Evolutionary conservation across 805 yeast species (phyloP), one percentile per base, ranked within the genome.

Genomic region (Hanseniaspora clermontiae): DNA sequence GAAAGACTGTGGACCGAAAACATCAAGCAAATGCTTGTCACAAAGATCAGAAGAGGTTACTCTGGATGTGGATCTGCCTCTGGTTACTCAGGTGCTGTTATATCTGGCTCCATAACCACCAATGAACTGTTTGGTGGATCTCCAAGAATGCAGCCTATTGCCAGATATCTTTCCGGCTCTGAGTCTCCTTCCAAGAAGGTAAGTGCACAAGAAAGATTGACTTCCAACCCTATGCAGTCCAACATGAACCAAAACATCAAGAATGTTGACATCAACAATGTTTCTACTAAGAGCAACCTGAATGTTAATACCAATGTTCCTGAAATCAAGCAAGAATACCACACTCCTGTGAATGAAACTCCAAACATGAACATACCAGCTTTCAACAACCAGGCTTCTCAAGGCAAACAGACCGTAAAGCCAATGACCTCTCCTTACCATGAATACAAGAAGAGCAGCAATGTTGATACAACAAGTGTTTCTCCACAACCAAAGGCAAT

Each of bases 51-150:
- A 9, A 65, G 73, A n/a, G 83, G 91, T 8, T 85, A 84, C 65
- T 78, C 78, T 24, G 93, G 95, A 6, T 83, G 88, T 68, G 91
- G 91, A n/a, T 79, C 84, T 34, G 66, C 75, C 15, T 75, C 82
- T 55, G 87, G 87, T 14, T 64, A 81, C 20, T 73, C 73, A 3
- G 85, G 85, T 37, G 85, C 86, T 0, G 64, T 81, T 2, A 72
- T 67, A 49, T 76, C 83, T 1, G 78, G 82, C 46, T 76, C 72
- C 0, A 61, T 74, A 4, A 66, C 67, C 15, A 66, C 75, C 2
- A 61, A 58, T 38, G 75, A 72, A 47, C 63, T 70, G 43, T 66
- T 70, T 46, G 66, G 61, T 20, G 60, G 17, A 51, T 68, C 71
- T 8, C 73, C 75, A 12, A 58, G 64, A 24, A 66, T 72, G 10